Conservation (phyloP, 305 asterid species). For the Solanum hybrid region DNA sequence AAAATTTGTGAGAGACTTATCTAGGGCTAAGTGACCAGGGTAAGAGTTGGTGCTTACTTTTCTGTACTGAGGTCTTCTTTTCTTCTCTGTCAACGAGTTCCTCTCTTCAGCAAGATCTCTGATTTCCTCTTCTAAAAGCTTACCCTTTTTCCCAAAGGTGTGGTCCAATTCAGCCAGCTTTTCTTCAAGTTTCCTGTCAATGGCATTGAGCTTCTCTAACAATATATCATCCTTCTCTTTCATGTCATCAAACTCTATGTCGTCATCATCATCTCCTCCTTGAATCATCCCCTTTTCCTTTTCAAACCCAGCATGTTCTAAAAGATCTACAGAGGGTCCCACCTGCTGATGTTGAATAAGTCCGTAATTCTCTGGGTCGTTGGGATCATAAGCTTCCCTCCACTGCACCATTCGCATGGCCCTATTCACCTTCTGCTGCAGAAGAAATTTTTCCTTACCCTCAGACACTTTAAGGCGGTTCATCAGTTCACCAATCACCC, state of each 20-base stretch:
- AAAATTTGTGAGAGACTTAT: background rate
- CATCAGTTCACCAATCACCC: slow-evolving; percentile 85
- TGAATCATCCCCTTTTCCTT: slow-evolving; percentile 31
- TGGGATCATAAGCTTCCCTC: slow-evolving; percentile 77
- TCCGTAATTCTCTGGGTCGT: slow-evolving; percentile 70
- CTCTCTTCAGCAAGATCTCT: slow-evolving; percentile 94
- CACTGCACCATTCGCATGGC: slow-evolving; percentile 66
- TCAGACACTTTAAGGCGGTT: slow-evolving; percentile 75
- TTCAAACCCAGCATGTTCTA: slow-evolving; percentile 40
- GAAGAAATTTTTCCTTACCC: slow-evolving; percentile 79
- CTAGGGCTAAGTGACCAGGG: background rate
- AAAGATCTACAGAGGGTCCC: slow-evolving; percentile 39
- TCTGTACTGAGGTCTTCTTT: slow-evolving; percentile 73
- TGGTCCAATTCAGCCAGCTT: slow-evolving; percentile 74
- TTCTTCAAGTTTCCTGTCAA: slow-evolving; percentile 66
- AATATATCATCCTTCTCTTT: slow-evolving; percentile 70
- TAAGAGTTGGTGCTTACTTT: slow-evolving; percentile 38
- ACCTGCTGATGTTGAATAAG: slow-evolving; percentile 42
- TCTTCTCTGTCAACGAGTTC: slow-evolving; percentile 71
- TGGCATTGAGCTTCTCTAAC: slow-evolving; percentile 58
- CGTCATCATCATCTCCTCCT: slow-evolving; percentile 35
- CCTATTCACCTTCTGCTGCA: slow-evolving; percentile 81
- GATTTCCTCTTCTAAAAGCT: slow-evolving; percentile 77
- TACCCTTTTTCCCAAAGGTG: slow-evolving; percentile 81
- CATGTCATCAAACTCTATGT: slow-evolving; percentile 59